Evolutionary conservation across 2,329 filamentous ascomycete species (phyloP).

Genomic region (Penicillium vulpinum): DNA sequence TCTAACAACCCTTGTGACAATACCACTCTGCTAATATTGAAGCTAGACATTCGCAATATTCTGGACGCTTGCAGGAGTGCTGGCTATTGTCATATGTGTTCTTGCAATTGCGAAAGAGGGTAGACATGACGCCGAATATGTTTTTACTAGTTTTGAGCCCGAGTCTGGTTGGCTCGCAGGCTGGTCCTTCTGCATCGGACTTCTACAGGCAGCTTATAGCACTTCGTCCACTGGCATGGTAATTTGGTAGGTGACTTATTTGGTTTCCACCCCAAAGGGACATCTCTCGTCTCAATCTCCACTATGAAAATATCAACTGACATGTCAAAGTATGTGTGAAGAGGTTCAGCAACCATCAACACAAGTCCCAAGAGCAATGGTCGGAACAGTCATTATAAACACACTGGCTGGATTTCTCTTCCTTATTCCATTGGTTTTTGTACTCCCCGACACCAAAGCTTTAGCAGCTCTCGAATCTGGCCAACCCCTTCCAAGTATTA

Average conservation of each 20-base stretch:
- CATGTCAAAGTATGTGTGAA: conserved; percentile 57
- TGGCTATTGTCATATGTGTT: conserved; percentile 67
- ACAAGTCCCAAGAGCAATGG: conserved; percentile 68
- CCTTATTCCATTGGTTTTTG: conserved; percentile 71
- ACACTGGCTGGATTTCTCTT: conserved; percentile 65
- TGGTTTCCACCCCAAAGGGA: not conserved
- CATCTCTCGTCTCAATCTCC: not conserved
- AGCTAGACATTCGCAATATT: conserved; percentile 70
- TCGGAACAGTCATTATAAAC: conserved; percentile 64
- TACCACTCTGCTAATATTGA: conserved; percentile 46
- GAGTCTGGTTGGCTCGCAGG: conserved; percentile 68
- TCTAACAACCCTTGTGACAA: conserved; percentile 14
- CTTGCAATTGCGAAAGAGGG: conserved; percentile 67
- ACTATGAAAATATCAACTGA: conserved; percentile 2
- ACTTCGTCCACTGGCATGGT: conserved; percentile 75
- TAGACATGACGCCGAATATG: conserved; percentile 60
- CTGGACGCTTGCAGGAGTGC: conserved; percentile 63
- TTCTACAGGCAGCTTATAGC: conserved; percentile 65
- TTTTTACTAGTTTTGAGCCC: conserved; percentile 56
- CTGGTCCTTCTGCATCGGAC: conserved; percentile 69
- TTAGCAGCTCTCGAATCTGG: conserved; percentile 65
- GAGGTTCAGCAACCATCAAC: conserved; percentile 63
- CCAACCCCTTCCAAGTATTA: conserved; percentile 71
- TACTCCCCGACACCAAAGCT: conserved; percentile 64
- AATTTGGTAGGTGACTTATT: conserved; percentile 60